Base-by-base conservation (phyloP, 1,139 yeast species). In the Geotrichum australiense region DNA sequence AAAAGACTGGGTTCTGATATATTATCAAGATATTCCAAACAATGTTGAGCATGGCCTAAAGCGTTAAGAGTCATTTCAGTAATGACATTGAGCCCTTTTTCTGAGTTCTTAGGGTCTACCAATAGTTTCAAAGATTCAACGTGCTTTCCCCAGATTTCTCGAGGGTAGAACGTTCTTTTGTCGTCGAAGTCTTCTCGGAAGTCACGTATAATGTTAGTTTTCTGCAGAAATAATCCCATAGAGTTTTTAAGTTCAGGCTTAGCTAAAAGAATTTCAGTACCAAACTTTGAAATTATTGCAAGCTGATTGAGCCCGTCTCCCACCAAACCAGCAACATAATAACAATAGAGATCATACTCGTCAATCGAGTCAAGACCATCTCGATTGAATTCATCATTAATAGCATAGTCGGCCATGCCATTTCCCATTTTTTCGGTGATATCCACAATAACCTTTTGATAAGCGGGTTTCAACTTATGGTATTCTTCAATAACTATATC, bases 131-230 rank as follows among this genome's bases (percentile, higher is more conserved):
- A 53, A 16, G 50, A 35, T 36, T 51, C 48, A 25, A 89, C 76
- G 61, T 91, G 84, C 52, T 82, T 78, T 31, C 76, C 66, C 98
- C 98, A 93, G 41, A 87, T 76, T 61, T 91, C 97, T 57, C 76
- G 73, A 21, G 99, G 99, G 94, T 96, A 93, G 66, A 93, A 93
- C 0, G 94, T 80, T 58, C 98, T 76, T 32, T 94, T 94, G 57
- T 91, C 98, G 46, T 72, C 77, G 55, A 86, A 69, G 60, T 93
- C 99, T 64, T 93, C 99, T 49, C 83, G 78, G 63, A 80, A 91
- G 63, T 93, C 99, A 58, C 99, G 78, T 49, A 87, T 91, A 56
- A 93, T 91, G 65, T 93, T 93, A 24, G 96, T 86, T 63, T 89
- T 89, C 62, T 89, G 97, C 61, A 93, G 70, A 59, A 93, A 91